phyloP scores from a whole-genome alignment of 2,329 filamentous ascomycete species.

The Fusarium circinatum region DNA sequence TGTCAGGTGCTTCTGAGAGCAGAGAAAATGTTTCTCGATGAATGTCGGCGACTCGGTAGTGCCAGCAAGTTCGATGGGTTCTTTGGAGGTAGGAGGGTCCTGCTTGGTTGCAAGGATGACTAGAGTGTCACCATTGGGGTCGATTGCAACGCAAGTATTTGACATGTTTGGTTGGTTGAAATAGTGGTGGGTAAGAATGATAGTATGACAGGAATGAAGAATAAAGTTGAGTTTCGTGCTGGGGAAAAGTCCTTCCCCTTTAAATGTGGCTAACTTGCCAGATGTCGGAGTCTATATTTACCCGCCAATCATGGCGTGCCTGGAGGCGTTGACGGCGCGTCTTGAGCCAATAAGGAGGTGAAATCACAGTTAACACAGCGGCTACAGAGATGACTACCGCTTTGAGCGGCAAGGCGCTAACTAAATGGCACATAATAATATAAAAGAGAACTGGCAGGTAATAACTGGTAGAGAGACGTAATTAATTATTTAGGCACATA shows the following conservation, averaged over 20 bases:
- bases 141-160: background rate
- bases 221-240: background rate
- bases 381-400: background rate
- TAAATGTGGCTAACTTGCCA: background rate
- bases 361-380: background rate
- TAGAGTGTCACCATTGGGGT: background rate
- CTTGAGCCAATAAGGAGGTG: accelerated
- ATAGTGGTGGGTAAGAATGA: background rate
- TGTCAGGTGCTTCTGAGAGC: background rate
- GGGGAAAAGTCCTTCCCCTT: background rate
- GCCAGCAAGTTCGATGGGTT: background rate
- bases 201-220: background rate
- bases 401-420: background rate
- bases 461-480: background rate
- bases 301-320: background rate
- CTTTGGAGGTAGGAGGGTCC: background rate
- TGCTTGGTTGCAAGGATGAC: background rate
- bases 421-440: too few species aligned
- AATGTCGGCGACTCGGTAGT: background rate
- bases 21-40: background rate
- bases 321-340: background rate
- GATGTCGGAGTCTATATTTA: background rate
- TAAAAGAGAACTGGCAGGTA: background rate
- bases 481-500: background rate
- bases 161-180: background rate